Evolutionary conservation across 1,284 basidiomycete genomes (phyloP).

Genomic region (Microbotryomycetes sp.): DNA sequence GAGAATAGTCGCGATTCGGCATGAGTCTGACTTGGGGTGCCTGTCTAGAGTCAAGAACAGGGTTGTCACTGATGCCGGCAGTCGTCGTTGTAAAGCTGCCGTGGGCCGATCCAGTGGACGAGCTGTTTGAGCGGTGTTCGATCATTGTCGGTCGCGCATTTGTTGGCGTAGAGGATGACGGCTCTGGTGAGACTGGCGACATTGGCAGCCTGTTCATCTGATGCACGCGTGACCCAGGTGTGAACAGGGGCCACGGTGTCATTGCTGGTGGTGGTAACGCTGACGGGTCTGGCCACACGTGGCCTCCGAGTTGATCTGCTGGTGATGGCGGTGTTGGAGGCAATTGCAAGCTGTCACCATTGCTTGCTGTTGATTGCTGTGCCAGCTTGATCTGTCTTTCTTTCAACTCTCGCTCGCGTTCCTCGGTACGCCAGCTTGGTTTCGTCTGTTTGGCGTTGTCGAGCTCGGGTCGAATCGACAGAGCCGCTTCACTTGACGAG

Average conservation of each 20-base stretch:
- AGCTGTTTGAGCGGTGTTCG: neutral
- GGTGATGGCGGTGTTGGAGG: neutral
- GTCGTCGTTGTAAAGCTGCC: neutral
- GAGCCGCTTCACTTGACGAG: neutral
- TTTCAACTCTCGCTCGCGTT: slow-evolving; percentile 10
- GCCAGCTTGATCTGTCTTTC: slow-evolving; percentile 7
- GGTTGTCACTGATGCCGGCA: slow-evolving; percentile 15
- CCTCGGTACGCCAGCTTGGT: neutral
- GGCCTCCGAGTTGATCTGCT: neutral
- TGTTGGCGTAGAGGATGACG: neutral
- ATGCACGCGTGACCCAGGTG: neutral
- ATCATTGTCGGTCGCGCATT: neutral
- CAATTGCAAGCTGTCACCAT: neutral
- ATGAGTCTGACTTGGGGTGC: slow-evolving; percentile 36
- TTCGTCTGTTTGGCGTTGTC: neutral
- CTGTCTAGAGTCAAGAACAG: slow-evolving; percentile 22
- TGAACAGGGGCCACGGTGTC: neutral
- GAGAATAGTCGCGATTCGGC: slow-evolving; percentile 39
- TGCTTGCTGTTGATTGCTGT: neutral
- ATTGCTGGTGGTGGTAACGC: no score
- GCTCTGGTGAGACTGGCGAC: neutral
- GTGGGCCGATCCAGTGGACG: neutral
- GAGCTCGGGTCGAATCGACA: neutral
- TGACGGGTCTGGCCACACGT: neutral
- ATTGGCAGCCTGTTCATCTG: neutral